Evolutionary conservation across 2,329 filamentous ascomycete genomes (phyloP), one percentile per base, ranked within the genome.

Genomic region (Pseudocercospora eumusae): DNA sequence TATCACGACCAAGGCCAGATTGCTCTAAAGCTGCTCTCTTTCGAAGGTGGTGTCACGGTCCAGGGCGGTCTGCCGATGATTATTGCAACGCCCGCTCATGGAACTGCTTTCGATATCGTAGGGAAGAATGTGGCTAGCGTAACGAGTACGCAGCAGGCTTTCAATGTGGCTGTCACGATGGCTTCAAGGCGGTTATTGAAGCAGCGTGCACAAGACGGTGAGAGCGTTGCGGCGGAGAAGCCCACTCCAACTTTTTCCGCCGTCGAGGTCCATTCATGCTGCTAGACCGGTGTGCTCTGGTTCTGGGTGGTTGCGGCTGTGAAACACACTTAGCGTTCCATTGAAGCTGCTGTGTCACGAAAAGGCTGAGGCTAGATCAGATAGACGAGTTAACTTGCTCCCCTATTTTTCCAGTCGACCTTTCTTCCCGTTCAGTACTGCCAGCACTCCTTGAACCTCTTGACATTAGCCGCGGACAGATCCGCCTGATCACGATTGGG

Each of bases 1-100:
- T 63, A 63, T 28, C 63, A 65, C n/a, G 60, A 65, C 28, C 63
- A 65, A 52, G 63, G 63, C 5, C 63, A 63, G 53, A 65, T 65
- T 15, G 63, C 63, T 0, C 52, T 65, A 53, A 65, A 65, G 49
- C 25, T 65, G 2, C 27, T 65, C 1, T 63, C 60, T 3, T 65
- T 65, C 20, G 63, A 65, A 11, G 63, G 57, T 10, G 63, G 63
- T 33, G 60, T 65, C 10, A 65, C 63, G 2, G 63, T 65, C 8
- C 63, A 65, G 49, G 63, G 63, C 10, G 63, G 63, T 8, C 20
- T 65, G 10, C 63, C 63, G 8, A 53, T 65, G 40, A 47, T 56
- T 2, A 60, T 65, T 27, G 60, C 63, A 8, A 65, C 63, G 3
- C 63, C 63, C 5, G 63, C 63, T 36, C 60, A 65, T 27, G 63